Percentiles rank a stretch among this genome's conserved stretches.
Conservation (phyloP, 352 stramenopile genomes). For the Globisporangium paddicum region DNA sequence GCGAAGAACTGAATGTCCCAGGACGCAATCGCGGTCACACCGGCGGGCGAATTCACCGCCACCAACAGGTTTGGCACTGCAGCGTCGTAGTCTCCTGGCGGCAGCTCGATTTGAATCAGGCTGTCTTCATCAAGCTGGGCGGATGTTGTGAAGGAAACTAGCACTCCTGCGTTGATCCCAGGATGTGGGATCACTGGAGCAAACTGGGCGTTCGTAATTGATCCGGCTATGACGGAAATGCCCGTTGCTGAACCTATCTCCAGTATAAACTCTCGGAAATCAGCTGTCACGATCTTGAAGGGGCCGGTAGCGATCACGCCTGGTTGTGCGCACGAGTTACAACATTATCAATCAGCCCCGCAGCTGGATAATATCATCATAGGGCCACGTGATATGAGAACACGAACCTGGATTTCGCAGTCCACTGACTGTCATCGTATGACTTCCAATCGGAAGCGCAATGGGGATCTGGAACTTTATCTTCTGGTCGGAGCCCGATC, state of each 20-base stretch:
- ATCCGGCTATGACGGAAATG: conserved; percentile 27
- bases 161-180: conserved; percentile 35
- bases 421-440: conserved; percentile 4
- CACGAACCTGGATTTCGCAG: conserved; percentile 8
- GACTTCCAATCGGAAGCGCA: background rate
- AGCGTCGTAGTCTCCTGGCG: conserved; percentile 33
- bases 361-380: background rate
- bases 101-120: conserved; percentile 33
- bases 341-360: background rate
- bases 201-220: conserved; percentile 28
- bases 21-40: conserved; percentile 25
- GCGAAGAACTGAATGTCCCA: conserved; percentile 29
- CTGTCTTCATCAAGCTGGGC: conserved; percentile 33
- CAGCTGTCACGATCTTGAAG: conserved; percentile 33
- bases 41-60: conserved; percentile 15
- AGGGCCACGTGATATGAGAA: background rate
- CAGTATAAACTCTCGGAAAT: conserved; percentile 29
- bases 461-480: background rate
- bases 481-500: background rate
- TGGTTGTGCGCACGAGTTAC: conserved; percentile 3
- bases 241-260: conserved; percentile 22
- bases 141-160: conserved; percentile 46
- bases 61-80: conserved; percentile 19
- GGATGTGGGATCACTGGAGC: conserved; percentile 29
- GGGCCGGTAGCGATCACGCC: conserved; percentile 26